Base-by-base conservation (phyloP, 228 moss, liverwort and hornwort genomes). In the Sphagnum fallax region DNA sequence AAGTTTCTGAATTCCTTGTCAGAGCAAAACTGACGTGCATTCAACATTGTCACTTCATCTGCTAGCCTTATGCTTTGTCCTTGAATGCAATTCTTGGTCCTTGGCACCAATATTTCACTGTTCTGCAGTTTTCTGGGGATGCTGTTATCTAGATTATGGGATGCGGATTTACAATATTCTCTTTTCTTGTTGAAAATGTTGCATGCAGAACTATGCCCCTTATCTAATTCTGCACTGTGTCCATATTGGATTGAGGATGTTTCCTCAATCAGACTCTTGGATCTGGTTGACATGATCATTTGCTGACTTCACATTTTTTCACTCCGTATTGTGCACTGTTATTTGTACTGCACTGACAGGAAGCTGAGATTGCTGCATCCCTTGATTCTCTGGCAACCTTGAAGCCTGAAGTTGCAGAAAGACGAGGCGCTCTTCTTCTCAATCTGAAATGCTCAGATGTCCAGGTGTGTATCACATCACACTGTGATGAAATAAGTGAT, bases 391-490 rank as follows among this genome's bases (percentile, higher is more conserved):
- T 82, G 65, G 81, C 96, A 49, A 52, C 83, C 64, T 75, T 91
- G 80, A 91, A 87, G 63, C 91, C 87, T 49, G 87, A 81, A 72
- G 75, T 80, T 65, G 93, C 93, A 6, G 89, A 93, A 69, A 93
- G 85, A 76, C 81, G 88, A 76, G 96, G 96, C 60, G 71, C 87
- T 11, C 60, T 80, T 64, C 81, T 97, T 47, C 82, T 93, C 11
- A 97, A 97, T 66, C 79, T 93, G 15, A 97, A 97, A 71, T 97
- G 96, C 75, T 65, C 84, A 50, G 96, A 97, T 80, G 90, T 97
- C 61, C 93, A 93, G 88, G 92, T 92, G 61, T 73, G 65, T 70
- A 8, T 32, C 32, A 32, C 32, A 32, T 32, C 32, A 2, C 32
- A 32, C 32, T 2, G 32, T 0, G 32, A 1, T 32, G 32, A 32